Evolutionary conservation across 2,329 filamentous ascomycete species (phyloP).

Genomic region (Chaetomiaceae sp.): DNA sequence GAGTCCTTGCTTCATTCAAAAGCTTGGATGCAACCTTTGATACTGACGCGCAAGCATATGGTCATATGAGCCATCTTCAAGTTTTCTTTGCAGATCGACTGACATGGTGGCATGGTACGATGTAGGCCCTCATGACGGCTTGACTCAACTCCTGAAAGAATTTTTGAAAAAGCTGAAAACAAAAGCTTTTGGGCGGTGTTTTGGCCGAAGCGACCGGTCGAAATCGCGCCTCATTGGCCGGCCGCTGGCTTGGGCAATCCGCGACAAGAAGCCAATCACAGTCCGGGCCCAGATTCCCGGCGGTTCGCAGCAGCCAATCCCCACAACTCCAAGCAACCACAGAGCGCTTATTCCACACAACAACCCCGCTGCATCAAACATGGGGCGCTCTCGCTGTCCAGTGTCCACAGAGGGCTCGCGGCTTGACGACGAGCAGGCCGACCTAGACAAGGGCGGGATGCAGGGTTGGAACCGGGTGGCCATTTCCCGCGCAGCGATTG

Average conservation of each 20-base stretch:
- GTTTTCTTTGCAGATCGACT: no score
- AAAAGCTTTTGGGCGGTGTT: no score
- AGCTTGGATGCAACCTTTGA: neutral
- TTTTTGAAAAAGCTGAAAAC: no score
- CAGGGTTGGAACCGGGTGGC: slow-evolving; percentile 10
- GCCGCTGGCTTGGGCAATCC: slow-evolving; percentile 11
- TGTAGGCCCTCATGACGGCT: neutral
- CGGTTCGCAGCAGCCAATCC: slow-evolving; percentile 29
- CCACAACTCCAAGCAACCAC: slow-evolving; percentile 19
- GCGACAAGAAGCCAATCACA: slow-evolving; percentile 29
- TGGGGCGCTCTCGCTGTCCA: slow-evolving; percentile 16
- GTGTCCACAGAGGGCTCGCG: slow-evolving; percentile 23
- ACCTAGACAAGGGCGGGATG: slow-evolving; percentile 19
- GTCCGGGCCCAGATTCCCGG: slow-evolving; percentile 13
- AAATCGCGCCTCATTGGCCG: slow-evolving; percentile 23
- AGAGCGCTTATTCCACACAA: slow-evolving; percentile 40
- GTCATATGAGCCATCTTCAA: neutral
- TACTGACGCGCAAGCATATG: neutral
- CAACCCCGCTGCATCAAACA: slow-evolving; percentile 15
- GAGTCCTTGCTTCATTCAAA: neutral
- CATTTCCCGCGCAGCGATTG: slow-evolving; percentile 17
- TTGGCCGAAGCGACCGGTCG: neutral
- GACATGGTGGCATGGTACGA: neutral
- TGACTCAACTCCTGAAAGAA: no score
- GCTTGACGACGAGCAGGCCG: slow-evolving; percentile 17